Conservation (phyloP, 768 basidiomycete species). For the Nevesoporus exiguus region DNA sequence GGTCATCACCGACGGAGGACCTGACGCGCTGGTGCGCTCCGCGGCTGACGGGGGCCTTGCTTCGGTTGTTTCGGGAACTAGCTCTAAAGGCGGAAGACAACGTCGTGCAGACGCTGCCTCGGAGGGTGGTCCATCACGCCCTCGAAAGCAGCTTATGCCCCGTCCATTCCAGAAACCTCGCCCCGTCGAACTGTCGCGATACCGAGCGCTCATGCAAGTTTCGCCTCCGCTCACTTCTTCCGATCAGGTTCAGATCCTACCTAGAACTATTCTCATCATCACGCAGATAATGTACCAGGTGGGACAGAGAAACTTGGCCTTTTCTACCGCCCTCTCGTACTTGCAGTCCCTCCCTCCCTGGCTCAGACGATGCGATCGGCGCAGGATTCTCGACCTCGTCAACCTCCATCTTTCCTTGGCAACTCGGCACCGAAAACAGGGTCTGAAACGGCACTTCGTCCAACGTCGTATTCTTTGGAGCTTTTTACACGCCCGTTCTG, state of each 20-base stretch:
- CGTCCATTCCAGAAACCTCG: constrained; percentile 10
- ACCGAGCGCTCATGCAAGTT: constrained; percentile 40
- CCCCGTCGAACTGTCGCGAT: constrained; percentile 25
- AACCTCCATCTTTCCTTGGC: constrained; percentile 41
- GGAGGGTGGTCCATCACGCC: not conserved
- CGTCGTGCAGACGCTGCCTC: not conserved
- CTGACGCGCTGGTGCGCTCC: not conserved
- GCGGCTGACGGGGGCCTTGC: not conserved
- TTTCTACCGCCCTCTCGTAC: constrained; percentile 46
- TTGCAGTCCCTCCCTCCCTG: constrained; percentile 45
- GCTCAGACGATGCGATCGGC: constrained; percentile 35
- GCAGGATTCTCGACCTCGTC: constrained; percentile 49
- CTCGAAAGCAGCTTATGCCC: constrained; percentile 14
- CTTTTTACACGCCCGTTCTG: constrained; percentile 45
- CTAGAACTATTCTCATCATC: constrained; percentile 43
- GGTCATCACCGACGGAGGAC: constrained; percentile 3
- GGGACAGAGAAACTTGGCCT: constrained; percentile 38
- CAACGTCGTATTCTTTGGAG: constrained; percentile 42
- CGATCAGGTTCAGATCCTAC: constrained; percentile 35
- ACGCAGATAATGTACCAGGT: constrained; percentile 46
- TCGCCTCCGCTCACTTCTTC: constrained; percentile 36
- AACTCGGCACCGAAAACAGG: constrained; percentile 30
- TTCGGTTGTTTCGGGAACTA: not conserved
- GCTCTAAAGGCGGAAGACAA: not conserved
- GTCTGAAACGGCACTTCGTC: constrained; percentile 43